Conservation (phyloP, 495 filamentous ascomycete genomes). For the Corynascus novoguineensis region DNA sequence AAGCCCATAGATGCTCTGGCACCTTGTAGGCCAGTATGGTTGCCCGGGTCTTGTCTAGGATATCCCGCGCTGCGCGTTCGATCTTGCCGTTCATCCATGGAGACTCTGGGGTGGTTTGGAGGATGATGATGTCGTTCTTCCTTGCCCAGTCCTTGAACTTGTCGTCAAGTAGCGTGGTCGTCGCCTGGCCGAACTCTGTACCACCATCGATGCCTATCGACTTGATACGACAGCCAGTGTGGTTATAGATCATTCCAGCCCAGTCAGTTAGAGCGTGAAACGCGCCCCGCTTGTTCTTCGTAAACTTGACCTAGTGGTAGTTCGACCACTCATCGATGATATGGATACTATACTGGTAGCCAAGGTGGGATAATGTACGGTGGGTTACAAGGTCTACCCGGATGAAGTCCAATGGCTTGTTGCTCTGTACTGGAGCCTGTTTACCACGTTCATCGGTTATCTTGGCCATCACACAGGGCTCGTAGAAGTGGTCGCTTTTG, state of each 20-base stretch:
- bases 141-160: neutral
- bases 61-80: too few species aligned
- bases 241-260: neutral
- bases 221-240: neutral
- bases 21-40: neutral
- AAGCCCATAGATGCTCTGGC: neutral
- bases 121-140: neutral
- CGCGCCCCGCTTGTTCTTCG: neutral
- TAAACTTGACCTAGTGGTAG: neutral
- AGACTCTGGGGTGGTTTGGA: neutral
- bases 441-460: neutral
- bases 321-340: neutral
- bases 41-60: neutral
- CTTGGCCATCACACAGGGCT: neutral
- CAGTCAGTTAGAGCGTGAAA: too few species aligned
- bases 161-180: neutral
- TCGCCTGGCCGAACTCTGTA: neutral
- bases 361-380: neutral
- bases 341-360: neutral
- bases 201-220: neutral
- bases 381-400: neutral
- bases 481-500: neutral
- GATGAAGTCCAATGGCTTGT: neutral
- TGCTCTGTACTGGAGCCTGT: neutral
- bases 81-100: too few species aligned